A percentile compares a stretch with the other conserved stretches of the same genome.
These are phyloP conservation scores for Plasmodium sp. DNA, from an alignment of 169 alveolate species.

Conservation along the genomic window DNA sequence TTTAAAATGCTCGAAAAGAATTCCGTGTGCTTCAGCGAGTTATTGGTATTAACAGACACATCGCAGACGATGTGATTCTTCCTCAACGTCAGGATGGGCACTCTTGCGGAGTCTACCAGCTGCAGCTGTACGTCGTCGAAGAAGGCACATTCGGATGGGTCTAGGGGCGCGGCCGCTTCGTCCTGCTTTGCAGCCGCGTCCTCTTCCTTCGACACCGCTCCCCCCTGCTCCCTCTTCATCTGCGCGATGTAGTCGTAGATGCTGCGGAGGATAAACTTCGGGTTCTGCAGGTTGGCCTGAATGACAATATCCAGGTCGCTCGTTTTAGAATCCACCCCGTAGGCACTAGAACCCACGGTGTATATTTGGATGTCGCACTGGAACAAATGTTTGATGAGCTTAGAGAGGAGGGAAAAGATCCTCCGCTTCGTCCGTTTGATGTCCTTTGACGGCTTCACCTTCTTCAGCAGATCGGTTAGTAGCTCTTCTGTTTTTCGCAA, in stretches of 20 bases:
- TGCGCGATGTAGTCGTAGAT: conserved; percentile 76
- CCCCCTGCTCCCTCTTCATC: conserved; percentile 39
- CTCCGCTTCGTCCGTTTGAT: conserved; percentile 26
- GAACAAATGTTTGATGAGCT: conserved; percentile 77
- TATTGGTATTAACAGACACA: conserved; percentile 89
- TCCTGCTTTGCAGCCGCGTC: neutral
- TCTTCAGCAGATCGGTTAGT: conserved; percentile 16
- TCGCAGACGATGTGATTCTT: conserved; percentile 89
- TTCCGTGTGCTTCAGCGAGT: conserved; percentile 90
- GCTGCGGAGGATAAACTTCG: conserved; percentile 78
- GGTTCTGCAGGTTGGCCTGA: conserved; percentile 73
- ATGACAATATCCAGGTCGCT: conserved; percentile 86
- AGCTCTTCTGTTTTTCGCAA: conserved; percentile 20
- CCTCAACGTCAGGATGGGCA: conserved; percentile 88
- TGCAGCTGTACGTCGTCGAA: conserved; percentile 77
- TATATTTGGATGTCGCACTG: conserved; percentile 77
- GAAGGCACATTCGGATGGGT: conserved; percentile 3
- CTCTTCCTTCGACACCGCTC: neutral
- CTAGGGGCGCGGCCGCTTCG: neutral
- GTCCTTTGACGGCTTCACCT: conserved; percentile 64
- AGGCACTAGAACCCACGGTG: conserved; percentile 88
- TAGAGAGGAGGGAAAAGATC: conserved; percentile 8
- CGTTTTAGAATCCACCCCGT: conserved; percentile 84
- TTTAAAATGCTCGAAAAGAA: conserved; percentile 84
- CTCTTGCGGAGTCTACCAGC: conserved; percentile 91